Conservation (phyloP, 73 alveolate species). For the Tetrahymena malaccensis region DNA sequence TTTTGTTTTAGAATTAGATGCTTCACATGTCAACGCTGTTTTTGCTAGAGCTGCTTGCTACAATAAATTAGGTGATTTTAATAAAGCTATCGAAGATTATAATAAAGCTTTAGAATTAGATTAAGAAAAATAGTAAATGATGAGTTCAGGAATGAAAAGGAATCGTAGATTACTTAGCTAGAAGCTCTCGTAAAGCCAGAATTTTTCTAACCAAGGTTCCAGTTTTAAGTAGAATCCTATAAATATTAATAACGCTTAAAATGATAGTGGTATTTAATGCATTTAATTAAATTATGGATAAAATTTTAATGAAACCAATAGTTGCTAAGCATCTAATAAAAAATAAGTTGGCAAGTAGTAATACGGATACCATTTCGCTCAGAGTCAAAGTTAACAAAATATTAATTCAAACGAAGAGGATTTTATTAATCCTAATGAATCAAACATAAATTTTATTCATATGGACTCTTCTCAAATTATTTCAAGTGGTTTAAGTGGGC, state of each 20-base stretch:
- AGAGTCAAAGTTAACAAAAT: background rate
- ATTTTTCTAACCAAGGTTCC: background rate
- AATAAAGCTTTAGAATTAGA: slow-evolving; percentile 92
- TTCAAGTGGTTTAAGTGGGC: background rate
- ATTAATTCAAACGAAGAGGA: background rate
- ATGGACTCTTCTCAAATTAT: background rate
- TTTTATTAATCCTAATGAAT: background rate
- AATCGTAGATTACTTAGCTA: background rate
- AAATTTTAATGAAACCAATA: background rate
- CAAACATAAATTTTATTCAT: background rate
- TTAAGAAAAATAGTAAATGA: slow-evolving; percentile 19
- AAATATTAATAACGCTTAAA: background rate
- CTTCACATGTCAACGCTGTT: slow-evolving; percentile 91
- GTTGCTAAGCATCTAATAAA: background rate
- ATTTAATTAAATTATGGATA: background rate
- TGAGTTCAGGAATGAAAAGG: background rate
- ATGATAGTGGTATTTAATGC: background rate
- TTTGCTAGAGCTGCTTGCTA: slow-evolving; percentile 92
- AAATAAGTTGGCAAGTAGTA: background rate
- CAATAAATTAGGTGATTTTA: slow-evolving; percentile 86
- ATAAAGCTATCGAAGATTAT: slow-evolving; percentile 93
- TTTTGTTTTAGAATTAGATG: slow-evolving; percentile 78
- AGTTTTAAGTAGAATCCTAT: background rate
- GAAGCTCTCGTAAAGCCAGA: background rate
- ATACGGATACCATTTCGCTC: background rate